phyloP scores from a whole-genome alignment of 192 early-diverging fungal species.

The Rhizoclosmatium globosum region DNA sequence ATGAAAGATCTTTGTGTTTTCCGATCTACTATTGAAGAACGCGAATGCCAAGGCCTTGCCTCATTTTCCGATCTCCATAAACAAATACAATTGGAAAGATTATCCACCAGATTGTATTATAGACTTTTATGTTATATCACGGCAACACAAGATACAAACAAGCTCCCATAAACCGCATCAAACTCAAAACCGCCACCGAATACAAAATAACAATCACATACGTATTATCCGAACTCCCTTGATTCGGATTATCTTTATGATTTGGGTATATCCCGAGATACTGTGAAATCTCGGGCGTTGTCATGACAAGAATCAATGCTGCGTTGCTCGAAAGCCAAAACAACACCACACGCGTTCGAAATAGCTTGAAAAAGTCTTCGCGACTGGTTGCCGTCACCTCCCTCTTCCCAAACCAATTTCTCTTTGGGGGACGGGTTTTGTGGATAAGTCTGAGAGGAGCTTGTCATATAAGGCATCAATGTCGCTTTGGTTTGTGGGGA shows the following conservation, averaged over 20 bases:
- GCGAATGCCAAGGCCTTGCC: too few relatives aligned
- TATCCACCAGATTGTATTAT: conserved; percentile 1
- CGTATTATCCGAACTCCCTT: conserved; percentile 27
- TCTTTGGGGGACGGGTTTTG: background rate
- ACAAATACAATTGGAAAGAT: too few relatives aligned
- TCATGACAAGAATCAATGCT: conserved; percentile 49
- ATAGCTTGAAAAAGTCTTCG: conserved; percentile 58
- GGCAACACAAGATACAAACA: conserved; percentile 17
- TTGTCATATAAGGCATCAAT: conserved; percentile 55
- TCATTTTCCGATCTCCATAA: too few relatives aligned
- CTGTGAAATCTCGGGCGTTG: conserved; percentile 38
- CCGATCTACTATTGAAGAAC: too few relatives aligned
- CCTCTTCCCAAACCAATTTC: background rate
- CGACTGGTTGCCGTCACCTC: conserved; percentile 10
- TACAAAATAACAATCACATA: conserved; percentile 58
- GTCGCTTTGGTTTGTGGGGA: conserved; percentile 56
- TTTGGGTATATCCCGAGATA: conserved; percentile 16
- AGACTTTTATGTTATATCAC: background rate
- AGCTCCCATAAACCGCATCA: conserved; percentile 77
- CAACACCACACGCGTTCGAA: conserved; percentile 61
- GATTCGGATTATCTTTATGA: too few relatives aligned
- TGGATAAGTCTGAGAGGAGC: conserved; percentile 40
- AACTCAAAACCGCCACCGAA: conserved; percentile 75
- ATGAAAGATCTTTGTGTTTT: too few relatives aligned
- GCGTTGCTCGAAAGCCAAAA: conserved; percentile 56